Evolutionary conservation across 331 rosid species (phyloP), one percentile per base, ranked within the genome.

Genomic region (Phaseolus coccineus): DNA sequence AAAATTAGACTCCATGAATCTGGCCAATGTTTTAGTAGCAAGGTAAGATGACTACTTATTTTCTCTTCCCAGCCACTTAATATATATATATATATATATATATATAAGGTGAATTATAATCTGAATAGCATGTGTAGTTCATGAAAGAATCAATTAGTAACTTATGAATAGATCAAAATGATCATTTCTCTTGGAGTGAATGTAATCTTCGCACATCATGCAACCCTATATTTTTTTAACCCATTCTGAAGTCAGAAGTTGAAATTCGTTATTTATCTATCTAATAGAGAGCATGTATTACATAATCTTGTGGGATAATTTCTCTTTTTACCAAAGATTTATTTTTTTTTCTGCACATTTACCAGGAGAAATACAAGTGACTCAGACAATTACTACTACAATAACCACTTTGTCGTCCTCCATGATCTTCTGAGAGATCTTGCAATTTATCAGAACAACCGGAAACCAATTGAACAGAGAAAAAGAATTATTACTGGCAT

Each of bases 401-500:
- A 81, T 56, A 88, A 88, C 78, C 87, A 90, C 85, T 88, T 85
- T 33, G 69, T 87, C 37, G 19, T 72, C 66, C 89, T 69, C 62
- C 94, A 89, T 80, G 94, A 83, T 81, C 84, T 88, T 59, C 80
- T 92, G 8, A 88, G 96, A 78, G 97, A 93, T n/a, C 88, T 91
- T 33, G 96, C 92, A 27, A 86, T 91, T 53, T 46, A 82, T 73
- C 80, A 80, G 81, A 71, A 87, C 66, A 82, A 35, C 69, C 31
- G 6, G 64, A 88, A 66, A 58, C 85, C 89, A 24, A 56, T 85
- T 39, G 70, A 67, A 46, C 66, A 55, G 25, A 85, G 92, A 64
- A 78, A 84, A 69, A 90, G 94, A 77, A 66, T 86, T 82, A 74
- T 77, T 22, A 22, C 88, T 31, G 82, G 82, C 72, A 56, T 71